Evolutionary conservation across 2,329 filamentous ascomycete genomes (phyloP), one percentile per base, ranked within the genome.

Genomic region (Nothophoma quercina): DNA sequence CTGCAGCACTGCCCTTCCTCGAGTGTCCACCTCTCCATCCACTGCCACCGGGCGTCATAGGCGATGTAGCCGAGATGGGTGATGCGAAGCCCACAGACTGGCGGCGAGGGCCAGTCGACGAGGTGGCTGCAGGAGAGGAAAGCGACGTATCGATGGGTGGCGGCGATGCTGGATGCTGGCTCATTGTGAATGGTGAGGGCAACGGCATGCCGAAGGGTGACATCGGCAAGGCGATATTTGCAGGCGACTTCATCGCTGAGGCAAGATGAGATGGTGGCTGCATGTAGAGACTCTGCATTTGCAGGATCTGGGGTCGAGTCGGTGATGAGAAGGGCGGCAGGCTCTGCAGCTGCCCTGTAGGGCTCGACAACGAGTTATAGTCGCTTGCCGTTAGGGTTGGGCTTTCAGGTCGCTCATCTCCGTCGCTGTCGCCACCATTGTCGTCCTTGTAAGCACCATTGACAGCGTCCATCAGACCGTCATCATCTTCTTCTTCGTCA

Each of bases 1-100:
- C 88, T 1, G 85, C 70, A 16, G 70, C 88, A 41, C 82, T 77
- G 7, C 73, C 74, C 35, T 73, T 77, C 19, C 77, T 57, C 16
- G 66, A 67, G 52, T 75, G 73, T 3, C 66, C 65, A 8, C 58
- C 56, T 42, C 64, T 60, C 71, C 70, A 74, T 4, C 57, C 59
- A 23, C 58, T 51, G 7, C 67, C 69, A 21, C 58, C 55, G 1
- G 71, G 70, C 1, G 70, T 74, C 19, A 69, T 59, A 4, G 70
- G 70, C 29, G 63, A 68, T 1, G 65, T 67, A 7, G 67, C 70
- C 3, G 68, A 71, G 30, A 73, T 60, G 1, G 72, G 72, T 7
- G 67, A 71, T 6, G 62, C 60, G 32, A 74, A 59, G n/a, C 67
- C 65, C 29, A 68, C 59, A 25, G 65, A 70, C n/a, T 62, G 65